Conservation (phyloP, 1,139 yeast species). For the Saccharomyces hybrid region DNA sequence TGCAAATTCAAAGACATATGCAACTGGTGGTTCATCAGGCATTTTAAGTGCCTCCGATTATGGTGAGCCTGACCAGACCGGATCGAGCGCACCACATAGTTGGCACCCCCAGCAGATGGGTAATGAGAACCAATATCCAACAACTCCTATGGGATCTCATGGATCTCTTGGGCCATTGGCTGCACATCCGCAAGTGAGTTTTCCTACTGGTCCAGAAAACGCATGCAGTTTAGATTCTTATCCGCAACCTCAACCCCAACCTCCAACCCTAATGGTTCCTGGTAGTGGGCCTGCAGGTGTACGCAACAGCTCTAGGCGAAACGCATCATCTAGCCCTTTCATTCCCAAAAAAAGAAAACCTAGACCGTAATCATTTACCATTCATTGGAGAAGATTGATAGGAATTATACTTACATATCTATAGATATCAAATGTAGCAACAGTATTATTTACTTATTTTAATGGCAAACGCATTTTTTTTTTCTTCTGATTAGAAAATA, state of each 20-base stretch:
- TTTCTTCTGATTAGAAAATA: not conserved
- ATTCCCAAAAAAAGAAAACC: conserved; percentile 18
- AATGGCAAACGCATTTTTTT: not conserved
- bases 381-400: not conserved
- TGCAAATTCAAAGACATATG: not conserved
- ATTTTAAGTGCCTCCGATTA: not conserved
- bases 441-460: not conserved
- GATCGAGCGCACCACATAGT: not conserved
- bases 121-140: not conserved
- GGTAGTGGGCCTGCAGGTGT: conserved; percentile 5
- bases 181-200: not conserved
- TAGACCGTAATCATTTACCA: not conserved
- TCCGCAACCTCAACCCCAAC: not conserved
- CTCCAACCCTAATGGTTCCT: not conserved
- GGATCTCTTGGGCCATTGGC: not conserved
- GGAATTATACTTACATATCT: not conserved
- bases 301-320: conserved; percentile 8
- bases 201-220: not conserved
- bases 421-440: not conserved
- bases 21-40: not conserved
- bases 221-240: not conserved
- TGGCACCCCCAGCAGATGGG: not conserved
- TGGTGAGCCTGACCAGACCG: not conserved
- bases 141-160: not conserved
- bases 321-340: conserved; percentile 13